Evolutionary conservation across 2,329 filamentous ascomycete species (phyloP).

Genomic region (Venturia nashicola): DNA sequence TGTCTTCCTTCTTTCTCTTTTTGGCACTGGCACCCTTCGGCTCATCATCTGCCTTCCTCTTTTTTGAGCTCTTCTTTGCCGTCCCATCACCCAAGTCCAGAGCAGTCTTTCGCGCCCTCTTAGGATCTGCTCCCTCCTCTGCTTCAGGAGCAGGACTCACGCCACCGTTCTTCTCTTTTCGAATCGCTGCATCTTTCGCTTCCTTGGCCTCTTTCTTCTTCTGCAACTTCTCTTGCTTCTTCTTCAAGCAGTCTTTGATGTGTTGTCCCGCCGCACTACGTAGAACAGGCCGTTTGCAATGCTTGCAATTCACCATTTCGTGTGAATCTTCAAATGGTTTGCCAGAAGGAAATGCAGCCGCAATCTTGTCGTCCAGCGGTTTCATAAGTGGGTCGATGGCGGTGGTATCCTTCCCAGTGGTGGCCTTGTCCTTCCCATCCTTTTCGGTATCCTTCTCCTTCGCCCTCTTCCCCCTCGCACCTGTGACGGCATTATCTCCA

Average conservation of each 20-base stretch:
- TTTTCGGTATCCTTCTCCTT: constrained; percentile 37
- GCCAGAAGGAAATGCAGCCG: constrained; percentile 70
- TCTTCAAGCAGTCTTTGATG: constrained; percentile 69
- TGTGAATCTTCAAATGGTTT: constrained; percentile 68
- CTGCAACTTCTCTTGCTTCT: constrained; percentile 58
- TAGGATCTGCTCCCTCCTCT: constrained; percentile 17
- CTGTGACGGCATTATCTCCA: constrained; percentile 48
- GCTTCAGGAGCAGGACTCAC: constrained; percentile 17
- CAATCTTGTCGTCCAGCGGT: constrained; percentile 61
- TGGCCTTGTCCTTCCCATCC: constrained; percentile 17
- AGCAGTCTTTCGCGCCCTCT: constrained; percentile 27
- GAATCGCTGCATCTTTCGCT: constrained; percentile 35
- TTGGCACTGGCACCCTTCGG: constrained; percentile 67
- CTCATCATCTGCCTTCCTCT: constrained; percentile 39
- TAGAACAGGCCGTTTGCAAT: constrained; percentile 82
- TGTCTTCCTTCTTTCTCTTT: constrained; percentile 93
- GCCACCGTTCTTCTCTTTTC: constrained; percentile 35
- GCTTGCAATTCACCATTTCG: constrained; percentile 74
- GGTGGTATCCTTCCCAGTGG: constrained; percentile 18
- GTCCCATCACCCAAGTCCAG: constrained; percentile 22
- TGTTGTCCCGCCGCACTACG: constrained; percentile 65
- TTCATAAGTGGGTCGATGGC: constrained; percentile 28
- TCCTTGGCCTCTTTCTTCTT: constrained; percentile 53
- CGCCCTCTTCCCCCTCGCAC: constrained; percentile 31
- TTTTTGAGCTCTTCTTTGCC: constrained; percentile 30